These are phyloP conservation scores for Bipolaris zeicola DNA, from an alignment of 2,329 filamentous ascomycete species.

Conservation along the genomic window DNA sequence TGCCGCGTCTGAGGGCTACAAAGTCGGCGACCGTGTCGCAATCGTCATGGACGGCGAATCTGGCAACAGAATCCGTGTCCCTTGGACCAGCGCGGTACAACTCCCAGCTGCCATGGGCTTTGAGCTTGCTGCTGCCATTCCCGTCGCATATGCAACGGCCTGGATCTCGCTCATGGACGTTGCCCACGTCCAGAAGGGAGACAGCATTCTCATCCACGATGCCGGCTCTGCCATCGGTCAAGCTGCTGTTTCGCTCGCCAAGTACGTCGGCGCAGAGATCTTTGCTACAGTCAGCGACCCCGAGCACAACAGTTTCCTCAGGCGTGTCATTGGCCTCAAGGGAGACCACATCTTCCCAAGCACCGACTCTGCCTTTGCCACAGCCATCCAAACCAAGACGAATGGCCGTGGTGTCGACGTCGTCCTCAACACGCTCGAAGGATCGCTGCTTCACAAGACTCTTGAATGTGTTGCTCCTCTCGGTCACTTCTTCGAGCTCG, in stretches of 20 bases:
- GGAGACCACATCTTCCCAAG: slow-evolving; percentile 41
- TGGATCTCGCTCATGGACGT: not conserved
- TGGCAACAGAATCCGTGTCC: not conserved
- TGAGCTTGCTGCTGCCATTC: not conserved
- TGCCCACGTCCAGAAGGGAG: not conserved
- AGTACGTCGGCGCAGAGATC: slow-evolving; percentile 20
- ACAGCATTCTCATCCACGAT: not conserved
- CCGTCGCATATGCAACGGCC: not conserved
- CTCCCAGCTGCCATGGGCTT: not conserved
- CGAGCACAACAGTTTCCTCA: slow-evolving; percentile 27
- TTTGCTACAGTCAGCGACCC: slow-evolving; percentile 23
- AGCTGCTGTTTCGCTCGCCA: not conserved
- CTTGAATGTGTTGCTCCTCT: slow-evolving; percentile 53
- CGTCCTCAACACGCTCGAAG: slow-evolving; percentile 38
- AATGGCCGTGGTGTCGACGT: slow-evolving; percentile 44
- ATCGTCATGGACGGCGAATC: not conserved
- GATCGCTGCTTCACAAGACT: slow-evolving; percentile 40
- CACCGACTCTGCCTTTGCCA: slow-evolving; percentile 31
- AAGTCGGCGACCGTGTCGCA: not conserved
- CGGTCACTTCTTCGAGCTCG: slow-evolving; percentile 28
- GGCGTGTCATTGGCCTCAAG: slow-evolving; percentile 21
- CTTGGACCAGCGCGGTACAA: not conserved
- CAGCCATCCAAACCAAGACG: slow-evolving; percentile 29
- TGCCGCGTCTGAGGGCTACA: not conserved
- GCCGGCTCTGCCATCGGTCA: not conserved